Percentiles rank a stretch among this genome's conserved stretches.
These are phyloP conservation scores for Irpex lacteus DNA, from an alignment of 1,284 basidiomycete genomes.

Conservation along the genomic window DNA sequence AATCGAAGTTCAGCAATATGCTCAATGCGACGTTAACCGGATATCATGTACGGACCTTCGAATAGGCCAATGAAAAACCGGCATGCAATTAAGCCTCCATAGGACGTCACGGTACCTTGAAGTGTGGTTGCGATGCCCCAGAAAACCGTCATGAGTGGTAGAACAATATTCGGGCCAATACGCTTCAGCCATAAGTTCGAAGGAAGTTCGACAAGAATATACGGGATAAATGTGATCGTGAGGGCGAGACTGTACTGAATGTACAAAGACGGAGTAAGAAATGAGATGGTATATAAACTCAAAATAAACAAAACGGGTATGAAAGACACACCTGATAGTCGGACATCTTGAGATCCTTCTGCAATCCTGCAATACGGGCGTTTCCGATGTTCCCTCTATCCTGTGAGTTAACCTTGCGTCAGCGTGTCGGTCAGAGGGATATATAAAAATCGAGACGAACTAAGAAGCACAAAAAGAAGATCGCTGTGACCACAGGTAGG, in stretches of 20 bases:
- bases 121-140: constrained; percentile 58
- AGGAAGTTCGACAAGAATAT: constrained; percentile 57
- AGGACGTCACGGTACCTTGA: constrained; percentile 53
- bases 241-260: constrained; percentile 42
- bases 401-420: background rate
- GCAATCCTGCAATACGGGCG: constrained; percentile 12
- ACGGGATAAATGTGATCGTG: constrained; percentile 38
- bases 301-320: background rate
- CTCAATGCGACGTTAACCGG: background rate
- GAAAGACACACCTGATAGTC: constrained; percentile 9
- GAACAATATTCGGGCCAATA: constrained; percentile 53
- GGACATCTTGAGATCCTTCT: constrained; percentile 10
- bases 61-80: constrained; percentile 64
- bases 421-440: no score
- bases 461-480: constrained; percentile 19
- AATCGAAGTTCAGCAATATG: background rate
- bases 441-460: constrained; percentile 4
- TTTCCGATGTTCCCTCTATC: constrained; percentile 13
- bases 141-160: constrained; percentile 52
- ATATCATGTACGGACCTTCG: constrained; percentile 41
- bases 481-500: constrained; percentile 14
- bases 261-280: background rate
- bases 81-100: constrained; percentile 51
- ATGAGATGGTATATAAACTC: background rate
- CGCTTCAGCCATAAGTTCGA: constrained; percentile 57